Percentiles rank a stretch among this genome's conserved stretches.
Evolutionary conservation across 2,329 filamentous ascomycete genomes (phyloP).

Genomic region (Apiospora sp.): DNA sequence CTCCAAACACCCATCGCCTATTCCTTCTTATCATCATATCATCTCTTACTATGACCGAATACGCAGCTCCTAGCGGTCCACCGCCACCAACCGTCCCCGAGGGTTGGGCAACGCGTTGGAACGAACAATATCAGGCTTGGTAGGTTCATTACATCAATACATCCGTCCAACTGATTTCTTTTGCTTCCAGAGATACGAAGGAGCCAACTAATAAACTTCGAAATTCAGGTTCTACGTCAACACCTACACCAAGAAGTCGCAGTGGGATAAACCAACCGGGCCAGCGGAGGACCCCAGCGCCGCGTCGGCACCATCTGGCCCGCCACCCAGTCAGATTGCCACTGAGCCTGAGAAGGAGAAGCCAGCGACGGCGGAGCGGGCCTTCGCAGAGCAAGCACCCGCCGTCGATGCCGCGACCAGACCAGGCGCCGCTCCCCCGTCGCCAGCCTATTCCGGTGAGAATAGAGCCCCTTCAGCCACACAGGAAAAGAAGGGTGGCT

Average conservation of each 20-base stretch:
- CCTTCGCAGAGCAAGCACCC: slow-evolving; percentile 69
- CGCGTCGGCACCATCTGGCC: slow-evolving; percentile 56
- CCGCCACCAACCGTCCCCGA: slow-evolving; percentile 70
- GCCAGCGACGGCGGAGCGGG: background rate
- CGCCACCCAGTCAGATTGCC: slow-evolving; percentile 71
- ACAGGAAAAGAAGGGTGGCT: background rate
- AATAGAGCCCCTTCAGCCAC: background rate
- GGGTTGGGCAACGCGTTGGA: slow-evolving; percentile 87
- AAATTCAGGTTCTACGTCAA: slow-evolving; percentile 84
- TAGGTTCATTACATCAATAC: slow-evolving; percentile 16
- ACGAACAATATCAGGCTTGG: slow-evolving; percentile 87
- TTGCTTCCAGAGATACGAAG: slow-evolving; percentile 6
- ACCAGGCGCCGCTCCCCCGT: slow-evolving; percentile 25
- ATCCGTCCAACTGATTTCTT: background rate
- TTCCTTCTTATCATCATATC: background rate
- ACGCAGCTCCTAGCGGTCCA: slow-evolving; percentile 59
- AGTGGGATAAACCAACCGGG: slow-evolving; percentile 86
- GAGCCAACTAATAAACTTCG: background rate
- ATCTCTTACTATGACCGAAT: slow-evolving; percentile 56
- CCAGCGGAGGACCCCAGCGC: slow-evolving; percentile 64
- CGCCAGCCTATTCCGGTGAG: background rate
- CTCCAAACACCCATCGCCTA: background rate
- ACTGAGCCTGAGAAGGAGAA: slow-evolving; percentile 48
- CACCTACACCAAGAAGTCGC: slow-evolving; percentile 83
- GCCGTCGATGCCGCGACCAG: slow-evolving; percentile 57